These are phyloP conservation scores for Yamadazyma insecticola DNA, from an alignment of 805 yeast species.

Conservation along the genomic window DNA sequence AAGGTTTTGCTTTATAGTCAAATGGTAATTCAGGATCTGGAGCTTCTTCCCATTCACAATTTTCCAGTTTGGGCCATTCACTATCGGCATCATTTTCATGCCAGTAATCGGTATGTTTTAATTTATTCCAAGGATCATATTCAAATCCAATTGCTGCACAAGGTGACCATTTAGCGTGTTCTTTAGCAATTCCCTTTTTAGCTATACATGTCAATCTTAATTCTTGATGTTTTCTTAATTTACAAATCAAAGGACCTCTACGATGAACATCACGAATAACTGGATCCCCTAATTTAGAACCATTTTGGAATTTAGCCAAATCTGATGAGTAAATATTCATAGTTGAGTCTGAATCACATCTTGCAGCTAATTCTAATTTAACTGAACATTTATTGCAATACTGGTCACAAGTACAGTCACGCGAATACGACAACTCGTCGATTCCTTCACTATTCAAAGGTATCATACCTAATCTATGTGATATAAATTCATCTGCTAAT, in stretches of 20 bases:
- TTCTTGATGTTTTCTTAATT: slow-evolving; percentile 89
- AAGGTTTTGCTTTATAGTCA: slow-evolving; percentile 80
- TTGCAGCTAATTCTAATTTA: slow-evolving; percentile 78
- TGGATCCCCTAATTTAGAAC: slow-evolving; percentile 67
- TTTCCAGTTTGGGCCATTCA: slow-evolving; percentile 91
- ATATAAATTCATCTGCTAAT: slow-evolving; percentile 91
- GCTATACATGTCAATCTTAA: slow-evolving; percentile 87
- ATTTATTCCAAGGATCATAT: slow-evolving; percentile 98
- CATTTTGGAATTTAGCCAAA: slow-evolving; percentile 43
- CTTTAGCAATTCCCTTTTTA: slow-evolving; percentile 94
- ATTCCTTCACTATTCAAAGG: slow-evolving; percentile 85
- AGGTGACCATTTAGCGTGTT: slow-evolving; percentile 98
- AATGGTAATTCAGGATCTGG: slow-evolving; percentile 84
- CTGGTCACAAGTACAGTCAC: slow-evolving; percentile 98
- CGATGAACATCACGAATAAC: slow-evolving; percentile 71
- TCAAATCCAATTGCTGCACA: slow-evolving; percentile 94
- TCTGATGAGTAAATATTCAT: slow-evolving; percentile 90
- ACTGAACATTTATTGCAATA: slow-evolving; percentile 96
- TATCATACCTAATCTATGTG: slow-evolving; percentile 89
- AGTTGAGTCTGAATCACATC: slow-evolving; percentile 81
- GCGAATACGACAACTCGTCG: slow-evolving; percentile 76
- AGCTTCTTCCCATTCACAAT: slow-evolving; percentile 94
- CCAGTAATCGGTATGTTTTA: slow-evolving; percentile 96
- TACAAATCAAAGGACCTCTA: slow-evolving; percentile 87
- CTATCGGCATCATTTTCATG: slow-evolving; percentile 80